Evolutionary conservation across 2,329 filamentous ascomycete genomes (phyloP).

Genomic region (Fusarium luffae): DNA sequence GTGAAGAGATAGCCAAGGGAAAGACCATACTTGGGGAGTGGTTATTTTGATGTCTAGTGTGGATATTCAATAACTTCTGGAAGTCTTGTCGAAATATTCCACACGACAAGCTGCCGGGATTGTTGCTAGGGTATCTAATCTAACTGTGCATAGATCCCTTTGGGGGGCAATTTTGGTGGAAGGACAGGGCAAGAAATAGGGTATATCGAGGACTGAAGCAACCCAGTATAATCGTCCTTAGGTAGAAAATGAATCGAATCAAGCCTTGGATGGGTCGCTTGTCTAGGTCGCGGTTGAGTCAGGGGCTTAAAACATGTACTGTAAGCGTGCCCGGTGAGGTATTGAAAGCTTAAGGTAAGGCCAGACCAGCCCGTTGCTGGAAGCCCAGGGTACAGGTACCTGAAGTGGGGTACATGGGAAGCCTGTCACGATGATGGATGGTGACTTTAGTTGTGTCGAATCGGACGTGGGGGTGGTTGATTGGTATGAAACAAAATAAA

Average conservation of each 20-base stretch:
- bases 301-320: constrained; percentile 8
- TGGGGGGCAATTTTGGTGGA: neutral
- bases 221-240: neutral
- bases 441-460: neutral
- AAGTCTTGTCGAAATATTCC: constrained; percentile 9
- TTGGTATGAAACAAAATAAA: neutral
- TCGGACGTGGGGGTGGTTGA: neutral
- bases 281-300: constrained; percentile 1
- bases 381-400: constrained; percentile 25
- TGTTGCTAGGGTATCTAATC: constrained; percentile 16
- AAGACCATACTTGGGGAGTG: neutral
- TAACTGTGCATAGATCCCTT: constrained; percentile 8
- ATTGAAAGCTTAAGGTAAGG: constrained; percentile 12
- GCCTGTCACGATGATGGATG: constrained; percentile 5
- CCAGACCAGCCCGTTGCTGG: constrained; percentile 2
- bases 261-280: neutral
- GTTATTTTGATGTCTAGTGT: neutral
- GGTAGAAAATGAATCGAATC: neutral
- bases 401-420: constrained; percentile 29
- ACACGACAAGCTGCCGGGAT: constrained; percentile 8
- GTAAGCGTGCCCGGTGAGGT: constrained; percentile 25
- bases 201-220: neutral
- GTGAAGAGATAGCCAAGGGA: neutral
- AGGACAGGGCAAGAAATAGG: neutral
- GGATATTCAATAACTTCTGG: neutral